These are phyloP conservation scores for Calocera cornea DNA, from an alignment of 768 basidiomycete genomes.

Conservation along the genomic window DNA sequence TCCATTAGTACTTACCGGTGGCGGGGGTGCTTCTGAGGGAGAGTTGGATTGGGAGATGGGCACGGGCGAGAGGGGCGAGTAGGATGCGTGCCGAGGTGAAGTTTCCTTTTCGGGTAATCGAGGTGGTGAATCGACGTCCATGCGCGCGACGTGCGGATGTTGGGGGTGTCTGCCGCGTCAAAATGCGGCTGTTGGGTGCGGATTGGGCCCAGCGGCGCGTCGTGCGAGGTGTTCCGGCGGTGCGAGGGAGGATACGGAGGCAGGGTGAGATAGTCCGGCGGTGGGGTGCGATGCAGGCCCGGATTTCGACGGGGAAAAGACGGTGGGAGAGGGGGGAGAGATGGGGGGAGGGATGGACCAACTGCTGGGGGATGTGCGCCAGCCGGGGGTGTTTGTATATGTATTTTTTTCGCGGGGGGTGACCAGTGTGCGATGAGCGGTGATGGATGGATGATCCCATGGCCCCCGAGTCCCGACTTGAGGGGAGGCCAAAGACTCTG, in stretches of 20 bases:
- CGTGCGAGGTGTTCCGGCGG: background rate
- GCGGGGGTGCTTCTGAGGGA: background rate
- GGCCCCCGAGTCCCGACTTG: too few species aligned
- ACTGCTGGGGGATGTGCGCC: background rate
- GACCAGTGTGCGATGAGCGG: too few species aligned
- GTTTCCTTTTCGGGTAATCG: slow-evolving; percentile 3
- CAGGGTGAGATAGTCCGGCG: background rate
- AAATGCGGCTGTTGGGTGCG: background rate
- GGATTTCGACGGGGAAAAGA: background rate
- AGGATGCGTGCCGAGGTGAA: background rate
- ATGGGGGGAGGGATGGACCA: too few species aligned
- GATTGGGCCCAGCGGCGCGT: background rate
- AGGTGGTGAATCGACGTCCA: background rate
- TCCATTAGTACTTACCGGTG: background rate
- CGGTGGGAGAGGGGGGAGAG: background rate
- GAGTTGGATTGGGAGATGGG: background rate
- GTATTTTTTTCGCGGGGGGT: too few species aligned
- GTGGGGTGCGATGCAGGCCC: background rate
- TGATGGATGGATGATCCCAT: too few species aligned
- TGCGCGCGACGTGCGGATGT: background rate
- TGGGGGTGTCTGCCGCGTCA: background rate
- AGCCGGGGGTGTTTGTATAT: too few species aligned
- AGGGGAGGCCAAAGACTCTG: too few species aligned
- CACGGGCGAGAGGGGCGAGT: background rate
- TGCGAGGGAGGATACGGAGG: background rate